Evolutionary conservation across 441 rosid genomes (phyloP), one percentile per base, ranked within the genome.

Genomic region (Capsella rubella): DNA sequence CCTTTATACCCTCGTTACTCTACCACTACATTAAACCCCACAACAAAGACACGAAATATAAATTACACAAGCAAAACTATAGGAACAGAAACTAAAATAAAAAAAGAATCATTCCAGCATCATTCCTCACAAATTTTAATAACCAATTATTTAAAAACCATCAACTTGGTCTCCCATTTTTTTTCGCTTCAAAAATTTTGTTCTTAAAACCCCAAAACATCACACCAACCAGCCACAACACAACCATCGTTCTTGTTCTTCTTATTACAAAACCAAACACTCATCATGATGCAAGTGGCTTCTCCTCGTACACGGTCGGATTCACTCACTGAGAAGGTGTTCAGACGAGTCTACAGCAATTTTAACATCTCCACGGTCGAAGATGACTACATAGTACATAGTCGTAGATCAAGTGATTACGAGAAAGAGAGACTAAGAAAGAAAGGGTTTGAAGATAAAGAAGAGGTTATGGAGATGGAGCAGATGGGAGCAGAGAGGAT

Each of bases 401-500:
- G 49, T 40, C 32, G 61, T 25, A 76, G 71, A 21, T 70, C 67
- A 14, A 64, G 75, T 57, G 67, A 61, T 40, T 34, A 49, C 13
- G 67, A 73, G 45, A 73, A 34, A 29, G 51, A 56, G 50, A 72
- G 56, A 37, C 55, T 64, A 60, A 84, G 68, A 66, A 80, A 72
- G 67, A 90, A 85, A 85, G 58, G 71, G 47, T n/a, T 71, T 7
- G 80, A 68, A 5, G 63, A 64, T 13, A 65, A 83, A 54, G 90
- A 83, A 3, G 85, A 81, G 3, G 77, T 83, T 62, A 75, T 92
- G 89, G 97, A 85, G 86, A 84, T 94, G 70, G 87, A 82, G 25
- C 96, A 94, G 84, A 92, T 94, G 83, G 98, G 97, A 21, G 97
- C 97, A 1, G 92, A 89, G 67, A 87, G 93, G 80, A 85, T 89